phyloP scores from a whole-genome alignment of 768 basidiomycete genomes.

The Hortiboletus flavorubellus region DNA sequence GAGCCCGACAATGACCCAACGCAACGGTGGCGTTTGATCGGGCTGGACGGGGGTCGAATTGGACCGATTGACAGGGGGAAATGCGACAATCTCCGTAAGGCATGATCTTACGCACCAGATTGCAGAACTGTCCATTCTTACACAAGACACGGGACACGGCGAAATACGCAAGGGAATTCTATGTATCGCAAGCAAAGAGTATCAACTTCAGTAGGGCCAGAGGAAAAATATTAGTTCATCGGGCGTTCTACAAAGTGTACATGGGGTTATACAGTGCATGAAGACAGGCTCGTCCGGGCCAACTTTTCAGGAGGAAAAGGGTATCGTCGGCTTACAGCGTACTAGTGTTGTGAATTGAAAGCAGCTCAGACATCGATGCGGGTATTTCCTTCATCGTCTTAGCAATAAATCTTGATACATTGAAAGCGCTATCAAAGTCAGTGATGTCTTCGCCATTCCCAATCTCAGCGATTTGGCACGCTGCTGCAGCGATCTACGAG shows the following conservation, averaged over 20 bases:
- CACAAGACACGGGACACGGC: constrained; percentile 40
- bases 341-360: constrained; percentile 14
- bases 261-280: background rate
- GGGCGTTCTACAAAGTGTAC: constrained; percentile 6
- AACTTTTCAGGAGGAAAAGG: background rate
- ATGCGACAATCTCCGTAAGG: constrained; percentile 56
- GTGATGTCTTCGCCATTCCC: constrained; percentile 34
- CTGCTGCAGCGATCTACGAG: constrained; percentile 29
- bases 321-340: background rate
- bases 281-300: background rate
- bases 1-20: constrained; percentile 16
- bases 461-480: constrained; percentile 32
- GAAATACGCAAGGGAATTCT: constrained; percentile 42
- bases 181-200: constrained; percentile 37
- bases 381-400: constrained; percentile 31
- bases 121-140: background rate
- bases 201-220: constrained; percentile 39
- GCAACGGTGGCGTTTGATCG: constrained; percentile 55
- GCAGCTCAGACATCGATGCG: constrained; percentile 29
- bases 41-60: constrained; percentile 76
- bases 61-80: constrained; percentile 81
- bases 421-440: constrained; percentile 30
- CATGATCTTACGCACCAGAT: constrained; percentile 15
- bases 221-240: constrained; percentile 9
- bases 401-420: constrained; percentile 31